Base-by-base conservation (phyloP, 2,329 filamentous ascomycete genomes). In the Fusarium udum region DNA sequence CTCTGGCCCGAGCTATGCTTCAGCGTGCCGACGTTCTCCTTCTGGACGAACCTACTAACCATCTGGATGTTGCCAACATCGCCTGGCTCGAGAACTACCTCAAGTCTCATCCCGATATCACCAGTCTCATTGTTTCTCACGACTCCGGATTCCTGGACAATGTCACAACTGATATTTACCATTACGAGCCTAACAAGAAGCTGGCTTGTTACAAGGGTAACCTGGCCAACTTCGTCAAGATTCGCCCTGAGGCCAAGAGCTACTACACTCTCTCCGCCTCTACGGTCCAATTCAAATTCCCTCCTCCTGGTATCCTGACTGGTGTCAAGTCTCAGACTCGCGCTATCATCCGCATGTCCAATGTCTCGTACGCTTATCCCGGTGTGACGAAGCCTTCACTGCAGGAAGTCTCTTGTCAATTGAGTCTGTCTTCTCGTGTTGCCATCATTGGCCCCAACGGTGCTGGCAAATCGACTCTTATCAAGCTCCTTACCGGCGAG, bases 31-130 rank as follows among this genome's bases (percentile, higher is more conserved):
- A 99, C 82, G 95, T 99, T 57, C 89, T 99, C 66, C 88, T 99
- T 58, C 91, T 99, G 65, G 96, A 99, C 88, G 96, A 99, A 89
- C 96, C 96, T 83, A 99, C 96, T 78, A 99, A 99, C 87, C 96
- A 99, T 85, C 87, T 99, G 82, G 96, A 99, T 82, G 95, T 98
- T 78, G 91, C 91, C 79, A 98, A 98, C 83, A 95, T 99, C 78
- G 94, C 93, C 75, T 99, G 96, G 96, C 85, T 99, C 53, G 92
- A 98, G 83, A 92, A 95, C 76, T 99, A 99, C 83, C 90, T 99
- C 78, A 97, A 97, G 88, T 89, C 89, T n/a, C 95, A 99, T 85
- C 93, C 94, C 11, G 94, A 98, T 57, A 98, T 98, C 80, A 99
- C 96, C 69, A 97, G 94, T 80, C 87, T 99, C 85, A 98, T 99